phyloP scores from a whole-genome alignment of 1,284 basidiomycete genomes.

The Rhodotorula sp. region DNA sequence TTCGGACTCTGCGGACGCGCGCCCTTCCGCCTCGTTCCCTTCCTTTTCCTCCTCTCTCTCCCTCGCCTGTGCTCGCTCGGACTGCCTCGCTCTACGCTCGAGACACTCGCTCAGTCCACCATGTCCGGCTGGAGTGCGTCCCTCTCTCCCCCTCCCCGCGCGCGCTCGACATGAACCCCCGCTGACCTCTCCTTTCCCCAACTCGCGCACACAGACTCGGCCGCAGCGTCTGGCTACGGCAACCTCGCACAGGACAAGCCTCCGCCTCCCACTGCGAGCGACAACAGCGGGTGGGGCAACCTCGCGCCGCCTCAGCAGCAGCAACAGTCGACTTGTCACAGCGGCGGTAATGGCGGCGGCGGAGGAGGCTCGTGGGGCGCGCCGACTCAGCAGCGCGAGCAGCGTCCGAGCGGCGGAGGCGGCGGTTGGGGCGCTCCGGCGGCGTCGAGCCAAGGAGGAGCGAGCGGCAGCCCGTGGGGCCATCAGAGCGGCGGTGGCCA shows the following conservation, averaged over 20 bases:
- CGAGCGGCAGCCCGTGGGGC: too few species aligned
- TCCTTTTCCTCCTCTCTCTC: background rate
- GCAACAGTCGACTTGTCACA: background rate
- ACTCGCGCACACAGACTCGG: background rate
- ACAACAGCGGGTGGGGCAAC: background rate
- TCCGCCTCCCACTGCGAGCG: background rate
- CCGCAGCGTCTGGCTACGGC: background rate
- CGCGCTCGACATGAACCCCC: background rate
- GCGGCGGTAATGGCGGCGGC: background rate
- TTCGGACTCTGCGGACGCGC: too few species aligned
- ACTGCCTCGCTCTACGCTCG: background rate
- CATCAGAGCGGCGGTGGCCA: too few species aligned
- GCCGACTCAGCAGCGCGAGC: background rate
- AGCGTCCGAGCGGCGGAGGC: background rate
- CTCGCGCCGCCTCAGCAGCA: background rate
- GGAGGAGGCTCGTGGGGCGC: background rate
- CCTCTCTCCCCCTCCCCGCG: background rate
- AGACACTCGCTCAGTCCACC: background rate
- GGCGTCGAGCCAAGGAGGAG: too few species aligned
- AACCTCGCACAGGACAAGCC: background rate
- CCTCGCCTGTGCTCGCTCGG: background rate
- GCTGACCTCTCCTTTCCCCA: background rate
- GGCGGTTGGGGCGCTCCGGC: too few species aligned
- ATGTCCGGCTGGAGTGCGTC: conserved; percentile 13
- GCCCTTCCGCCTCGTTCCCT: conserved; percentile 1